Conservation (phyloP, 345 rosid genomes). For the Lenwebbia sp. region DNA sequence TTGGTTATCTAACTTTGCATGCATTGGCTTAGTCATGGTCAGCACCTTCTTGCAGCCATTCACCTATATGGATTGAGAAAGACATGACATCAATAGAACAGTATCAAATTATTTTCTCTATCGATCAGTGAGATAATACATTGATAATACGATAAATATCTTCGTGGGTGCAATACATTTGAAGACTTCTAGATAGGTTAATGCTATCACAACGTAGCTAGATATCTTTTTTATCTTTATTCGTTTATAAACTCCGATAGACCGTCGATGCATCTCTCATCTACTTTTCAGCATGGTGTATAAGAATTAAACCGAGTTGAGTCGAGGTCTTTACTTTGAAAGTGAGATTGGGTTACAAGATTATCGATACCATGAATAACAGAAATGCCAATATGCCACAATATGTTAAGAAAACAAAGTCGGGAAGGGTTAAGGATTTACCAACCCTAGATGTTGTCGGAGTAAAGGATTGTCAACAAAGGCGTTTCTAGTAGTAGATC, state of each 20-base stretch:
- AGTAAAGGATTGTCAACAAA: too few relatives aligned
- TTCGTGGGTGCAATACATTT: neutral
- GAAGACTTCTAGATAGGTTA: neutral
- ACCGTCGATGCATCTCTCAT: too few relatives aligned
- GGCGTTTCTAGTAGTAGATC: too few relatives aligned
- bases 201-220: neutral
- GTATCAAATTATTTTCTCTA: neutral
- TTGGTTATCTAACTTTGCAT: neutral
- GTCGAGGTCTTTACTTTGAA: neutral
- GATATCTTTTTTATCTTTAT: neutral
- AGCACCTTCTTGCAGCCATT: neutral
- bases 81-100: neutral
- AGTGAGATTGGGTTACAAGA: neutral
- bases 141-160: neutral
- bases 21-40: neutral
- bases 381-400: neutral
- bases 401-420: neutral
- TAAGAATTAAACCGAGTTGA: neutral
- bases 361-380: accelerated
- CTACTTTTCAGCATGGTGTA: neutral
- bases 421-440: too few relatives aligned
- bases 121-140: neutral
- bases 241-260: too few relatives aligned
- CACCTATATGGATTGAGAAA: neutral
- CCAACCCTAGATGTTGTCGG: neutral